Percentiles rank a stretch among this genome's conserved stretches.
These are phyloP conservation scores for Psilocybe azurescens DNA, from an alignment of 768 basidiomycete species.

Conservation along the genomic window DNA sequence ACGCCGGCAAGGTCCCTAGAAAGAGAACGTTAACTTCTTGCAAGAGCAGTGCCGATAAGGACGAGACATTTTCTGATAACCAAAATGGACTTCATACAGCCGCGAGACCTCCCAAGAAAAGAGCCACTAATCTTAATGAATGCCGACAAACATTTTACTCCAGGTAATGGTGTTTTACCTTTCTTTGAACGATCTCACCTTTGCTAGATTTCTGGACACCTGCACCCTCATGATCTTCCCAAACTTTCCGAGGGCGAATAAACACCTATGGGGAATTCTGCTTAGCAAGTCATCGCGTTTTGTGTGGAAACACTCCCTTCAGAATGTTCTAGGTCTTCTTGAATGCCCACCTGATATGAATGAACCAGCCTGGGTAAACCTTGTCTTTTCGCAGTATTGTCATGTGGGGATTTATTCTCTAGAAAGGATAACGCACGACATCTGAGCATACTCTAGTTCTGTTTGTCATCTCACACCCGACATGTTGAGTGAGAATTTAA, in stretches of 20 bases:
- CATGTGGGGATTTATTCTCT: conserved; percentile 37
- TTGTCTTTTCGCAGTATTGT: conserved; percentile 57
- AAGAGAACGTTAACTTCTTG: no score
- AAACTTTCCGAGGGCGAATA: conserved; percentile 55
- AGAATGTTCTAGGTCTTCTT: conserved; percentile 48
- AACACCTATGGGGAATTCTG: conserved; percentile 51
- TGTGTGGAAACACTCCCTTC: conserved; percentile 53
- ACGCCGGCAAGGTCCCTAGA: no score
- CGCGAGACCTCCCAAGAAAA: no score
- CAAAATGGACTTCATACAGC: no score
- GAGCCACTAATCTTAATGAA: no score
- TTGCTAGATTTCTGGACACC: conserved; percentile 54
- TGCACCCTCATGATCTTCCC: conserved; percentile 55
- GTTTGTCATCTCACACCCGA: conserved; percentile 28
- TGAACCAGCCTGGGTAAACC: conserved; percentile 56
- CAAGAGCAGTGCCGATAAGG: no score
- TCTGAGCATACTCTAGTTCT: neutral
- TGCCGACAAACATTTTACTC: no score
- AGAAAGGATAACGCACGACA: conserved; percentile 11
- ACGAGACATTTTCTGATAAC: no score
- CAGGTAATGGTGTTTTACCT: no score
- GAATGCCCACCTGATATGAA: conserved; percentile 51
- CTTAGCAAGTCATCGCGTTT: conserved; percentile 48
- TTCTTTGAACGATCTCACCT: no score
- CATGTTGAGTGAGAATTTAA: conserved; percentile 43